Percentiles rank a stretch among this genome's conserved stretches.
phyloP scores from a whole-genome alignment of 805 yeast species.

The Cyberlindnera maclurae region DNA sequence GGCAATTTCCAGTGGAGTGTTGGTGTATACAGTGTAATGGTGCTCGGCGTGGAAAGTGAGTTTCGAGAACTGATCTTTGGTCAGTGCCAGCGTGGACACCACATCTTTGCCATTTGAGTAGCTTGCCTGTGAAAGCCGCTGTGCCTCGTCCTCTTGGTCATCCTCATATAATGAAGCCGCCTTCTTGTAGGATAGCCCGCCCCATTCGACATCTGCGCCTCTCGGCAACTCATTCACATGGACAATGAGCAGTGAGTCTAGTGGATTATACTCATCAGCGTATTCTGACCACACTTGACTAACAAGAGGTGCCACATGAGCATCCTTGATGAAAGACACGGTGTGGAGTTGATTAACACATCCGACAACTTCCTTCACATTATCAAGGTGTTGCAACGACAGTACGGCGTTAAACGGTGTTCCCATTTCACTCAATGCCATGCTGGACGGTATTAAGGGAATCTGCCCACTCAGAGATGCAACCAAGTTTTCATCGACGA shows the following conservation, averaged over 20 bases:
- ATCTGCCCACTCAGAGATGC: constrained; percentile 86
- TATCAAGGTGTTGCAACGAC: constrained; percentile 68
- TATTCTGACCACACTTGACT: constrained; percentile 41
- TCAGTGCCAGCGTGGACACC: constrained; percentile 17
- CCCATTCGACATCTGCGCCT: constrained; percentile 67
- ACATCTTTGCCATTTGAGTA: constrained; percentile 12
- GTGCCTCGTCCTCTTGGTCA: constrained; percentile 34
- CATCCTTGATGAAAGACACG: constrained; percentile 48
- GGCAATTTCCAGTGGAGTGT: constrained; percentile 6
- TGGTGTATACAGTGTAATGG: constrained; percentile 21
- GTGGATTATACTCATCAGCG: constrained; percentile 22
- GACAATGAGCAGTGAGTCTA: constrained; percentile 38
- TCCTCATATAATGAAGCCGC: constrained; percentile 30
- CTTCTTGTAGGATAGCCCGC: constrained; percentile 48
- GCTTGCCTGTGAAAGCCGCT: constrained; percentile 2
- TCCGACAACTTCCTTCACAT: constrained; percentile 50
- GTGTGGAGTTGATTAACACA: constrained; percentile 37
- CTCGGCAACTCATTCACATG: constrained; percentile 55
- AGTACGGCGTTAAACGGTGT: constrained; percentile 37
- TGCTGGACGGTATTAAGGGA: constrained; percentile 67
- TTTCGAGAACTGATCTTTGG: constrained; percentile 8
- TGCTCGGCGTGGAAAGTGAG: constrained; percentile 5
- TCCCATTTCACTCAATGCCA: constrained; percentile 36
- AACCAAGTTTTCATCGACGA: constrained; percentile 40
- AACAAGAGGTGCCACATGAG: constrained; percentile 25